Conservation (phyloP, 768 basidiomycete genomes). For the Neoboletus brunneissimus region DNA sequence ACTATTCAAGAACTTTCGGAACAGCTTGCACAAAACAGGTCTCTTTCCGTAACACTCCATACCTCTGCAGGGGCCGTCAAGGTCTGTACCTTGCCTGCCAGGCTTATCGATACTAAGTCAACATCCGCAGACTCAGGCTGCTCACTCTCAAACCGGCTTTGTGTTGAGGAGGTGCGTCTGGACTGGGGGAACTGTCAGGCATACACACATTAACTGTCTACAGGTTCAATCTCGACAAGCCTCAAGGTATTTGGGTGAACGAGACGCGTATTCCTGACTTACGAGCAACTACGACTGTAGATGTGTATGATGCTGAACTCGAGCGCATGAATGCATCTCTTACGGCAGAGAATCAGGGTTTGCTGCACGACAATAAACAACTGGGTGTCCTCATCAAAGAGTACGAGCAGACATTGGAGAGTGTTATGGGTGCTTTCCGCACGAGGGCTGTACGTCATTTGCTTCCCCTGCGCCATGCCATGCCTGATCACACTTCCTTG, state of each 20-base stretch:
- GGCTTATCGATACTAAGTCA: not conserved
- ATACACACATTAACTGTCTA: not conserved
- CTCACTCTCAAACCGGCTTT: constrained; percentile 90
- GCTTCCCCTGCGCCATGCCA: not conserved
- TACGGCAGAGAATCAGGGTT: constrained; percentile 73
- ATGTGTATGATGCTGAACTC: constrained; percentile 85
- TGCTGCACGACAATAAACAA: constrained; percentile 96
- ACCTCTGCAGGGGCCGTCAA: constrained; percentile 74
- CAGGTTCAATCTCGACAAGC: constrained; percentile 85
- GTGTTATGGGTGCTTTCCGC: constrained; percentile 88
- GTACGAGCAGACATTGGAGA: constrained; percentile 95
- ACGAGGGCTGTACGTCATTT: constrained; percentile 74
- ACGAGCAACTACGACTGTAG: constrained; percentile 40
- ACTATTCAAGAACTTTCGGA: constrained; percentile 79
- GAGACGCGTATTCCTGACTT: not conserved
- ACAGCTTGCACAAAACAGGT: constrained; percentile 77
- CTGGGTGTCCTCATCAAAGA: constrained; percentile 88
- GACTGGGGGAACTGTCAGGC: not conserved
- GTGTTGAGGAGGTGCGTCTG: constrained; percentile 70
- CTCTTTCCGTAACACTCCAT: constrained; percentile 68
- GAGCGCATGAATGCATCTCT: constrained; percentile 85
- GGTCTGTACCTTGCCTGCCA: constrained; percentile 43
- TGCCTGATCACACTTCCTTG: not conserved
- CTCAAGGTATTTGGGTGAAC: constrained; percentile 54
- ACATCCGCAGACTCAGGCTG: constrained; percentile 66